A percentile compares a stretch with the other conserved stretches of the same genome.
Conservation (phyloP, 192 early-diverging fungal species). For the Podila verticillata region DNA sequence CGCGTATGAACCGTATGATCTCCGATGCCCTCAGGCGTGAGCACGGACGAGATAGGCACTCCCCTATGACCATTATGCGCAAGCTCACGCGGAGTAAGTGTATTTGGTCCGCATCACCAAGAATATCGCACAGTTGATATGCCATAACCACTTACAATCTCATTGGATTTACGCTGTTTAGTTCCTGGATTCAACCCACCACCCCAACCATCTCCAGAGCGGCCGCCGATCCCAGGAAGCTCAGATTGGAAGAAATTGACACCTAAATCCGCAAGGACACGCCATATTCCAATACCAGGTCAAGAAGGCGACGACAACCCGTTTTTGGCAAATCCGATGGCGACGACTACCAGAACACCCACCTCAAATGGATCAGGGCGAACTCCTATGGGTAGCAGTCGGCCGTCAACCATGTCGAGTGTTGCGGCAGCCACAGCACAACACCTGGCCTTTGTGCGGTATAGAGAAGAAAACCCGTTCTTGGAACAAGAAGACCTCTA, state of each 20-base stretch:
- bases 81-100: slow-evolving; percentile 27
- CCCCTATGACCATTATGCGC: slow-evolving; percentile 40
- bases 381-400: background rate
- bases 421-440: slow-evolving; percentile 2
- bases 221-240: slow-evolving; percentile 35
- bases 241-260: slow-evolving; percentile 38
- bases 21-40: slow-evolving; percentile 23
- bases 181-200: slow-evolving; percentile 45
- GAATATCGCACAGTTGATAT: background rate
- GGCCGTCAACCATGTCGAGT: background rate
- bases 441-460: slow-evolving; percentile 11
- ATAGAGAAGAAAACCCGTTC: slow-evolving; percentile 36
- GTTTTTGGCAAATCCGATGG: background rate
- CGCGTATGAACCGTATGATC: slow-evolving; percentile 28
- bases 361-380: background rate
- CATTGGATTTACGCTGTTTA: background rate
- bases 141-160: background rate
- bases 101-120: background rate
- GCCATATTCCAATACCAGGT: slow-evolving; percentile 10
- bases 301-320: slow-evolving; percentile 6
- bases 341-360: too few species aligned
- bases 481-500: slow-evolving; percentile 25
- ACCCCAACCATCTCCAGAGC: slow-evolving; percentile 24
- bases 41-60: slow-evolving; percentile 36
- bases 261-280: slow-evolving; percentile 30